Base-by-base conservation (phyloP, 164 flowering plant species). In the Macadamia integrifolia region DNA sequence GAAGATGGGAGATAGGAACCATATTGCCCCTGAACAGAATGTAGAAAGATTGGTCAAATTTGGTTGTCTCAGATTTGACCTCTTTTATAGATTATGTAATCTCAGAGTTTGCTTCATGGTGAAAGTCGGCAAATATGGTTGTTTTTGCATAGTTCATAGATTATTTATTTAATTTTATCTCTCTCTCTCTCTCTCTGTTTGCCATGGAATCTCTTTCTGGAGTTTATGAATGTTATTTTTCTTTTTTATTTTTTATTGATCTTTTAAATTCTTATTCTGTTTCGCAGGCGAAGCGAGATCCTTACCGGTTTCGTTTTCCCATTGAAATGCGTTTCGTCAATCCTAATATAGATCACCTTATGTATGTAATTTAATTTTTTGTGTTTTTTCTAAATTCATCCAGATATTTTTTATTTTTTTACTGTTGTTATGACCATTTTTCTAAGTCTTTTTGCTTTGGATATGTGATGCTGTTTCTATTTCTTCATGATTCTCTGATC, bases 281-380 rank as follows among this genome's bases (percentile, higher is more conserved):
- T 74, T 81, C 86, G 85, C 92, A 94, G 99, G 99, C 96, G 46
- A 94, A 94, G 74, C 72, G 97, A 73, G 97, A 94, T 81, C 99
- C 99, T 28, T 94, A 90, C 74, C 87, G 93, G 71, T 94, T 82
- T 71, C 88, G 97, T 23, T 94, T 94, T 78, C 97, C 99, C 17
- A 86, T 94, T 69, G 99, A 94, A 82, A 76, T 94, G 88, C 99
- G 99, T 62, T 88, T 94, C 80, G 87, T 94, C 59, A 65, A 84
- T 71, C 99, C 99, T 62, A 92, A 94, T 70, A 89, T 94, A 43
- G 97, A 94, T 69, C 97, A 92, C 71, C 83, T 94, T 14, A 92
- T 94, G 99, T 94, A 87, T 67, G 93, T 73, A 67, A 44, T 59
- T 31, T 64, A 52, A 9, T 58, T 44, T 32, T 65, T 18, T 31